Evolutionary conservation across 805 yeast species (phyloP), one percentile per base, ranked within the genome.

Genomic region (Lipomyces chichibuensis): DNA sequence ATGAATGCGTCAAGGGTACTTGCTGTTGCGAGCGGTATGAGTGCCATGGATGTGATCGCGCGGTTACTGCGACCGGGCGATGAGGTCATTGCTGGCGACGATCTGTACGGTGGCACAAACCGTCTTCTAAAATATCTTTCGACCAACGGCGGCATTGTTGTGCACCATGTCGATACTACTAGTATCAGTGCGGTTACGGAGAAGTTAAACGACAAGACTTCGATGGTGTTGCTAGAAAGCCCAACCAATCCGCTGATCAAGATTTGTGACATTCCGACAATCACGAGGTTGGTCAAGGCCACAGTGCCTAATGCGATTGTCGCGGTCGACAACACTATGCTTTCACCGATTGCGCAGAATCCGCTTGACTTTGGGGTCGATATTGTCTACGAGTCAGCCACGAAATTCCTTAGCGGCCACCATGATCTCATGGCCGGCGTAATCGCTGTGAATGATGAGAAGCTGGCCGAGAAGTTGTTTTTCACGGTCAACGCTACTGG

Each of bases 351-450:
- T 69, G 83, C 88, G 74, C 87, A 91, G 87, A 84, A 88, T 29
- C 98, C 98, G 3, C 82, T 93, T 71, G 91, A 90, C 72, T 84
- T 90, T 72, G 96, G 95, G 8, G 94, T 88, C 51, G 98, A 93
- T 76, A 90, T 93, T 65, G 97, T 91, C 65, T 94, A 93, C 77
- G 98, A 93, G 77, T 88, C 94, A 13, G 98, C 96, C 17, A 93
- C 98, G 55, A 93, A 93, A 79, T 93, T 91, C 76, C 82, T 93
- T 72, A 64, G 63, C 54, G 71, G 32, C 7, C 98, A 93, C 77
- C 98, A 93, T 78, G 98, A 94, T 77, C 86, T 93, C 74, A 93
- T 93, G 98, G 97, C 97, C 29, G 98, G 98, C 65, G 87, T 90
- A 17, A 81, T 93, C 65, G 96, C 97, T 29, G 87, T 89, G 33